Evolutionary conservation across 2,329 filamentous ascomycete genomes (phyloP), one percentile per base, ranked within the genome.

Genomic region (Aureobasidium sp.): DNA sequence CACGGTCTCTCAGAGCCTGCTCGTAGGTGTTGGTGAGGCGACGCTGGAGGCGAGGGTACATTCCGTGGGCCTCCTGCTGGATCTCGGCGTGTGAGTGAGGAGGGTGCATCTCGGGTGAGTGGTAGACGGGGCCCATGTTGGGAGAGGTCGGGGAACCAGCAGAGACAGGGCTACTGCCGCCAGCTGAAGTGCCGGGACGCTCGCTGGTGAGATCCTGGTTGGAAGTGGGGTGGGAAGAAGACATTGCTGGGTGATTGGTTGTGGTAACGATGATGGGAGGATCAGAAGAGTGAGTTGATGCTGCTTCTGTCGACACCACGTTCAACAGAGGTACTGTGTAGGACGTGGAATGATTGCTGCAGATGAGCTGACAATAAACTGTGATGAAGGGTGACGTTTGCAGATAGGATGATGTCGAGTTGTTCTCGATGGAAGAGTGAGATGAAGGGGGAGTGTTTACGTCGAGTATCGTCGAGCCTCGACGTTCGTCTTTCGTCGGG

Each of bases 11-110:
- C 12, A 69, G 62, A 1, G 70, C 68, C 62, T 69, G 62, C 52
- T 70, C 66, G 65, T 71, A 73, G 62, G 71, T 67, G 64, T 68
- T 66, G 11, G 68, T 70, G 22, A 66, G 59, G 45, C 61, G 53
- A 25, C 64, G 66, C 57, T 66, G 62, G 41, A 68, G 58, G 9
- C 53, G 56, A 41, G 59, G 59, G 27, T 64, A 9, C 12, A 51
- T 58, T 27, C 61, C 42, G 20, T 20, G 31, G 37, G 61, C 48
- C 45, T 59, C 58, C 29, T 56, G 45, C 52, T 49, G 57, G 48
- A 42, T 57, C 27, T 45, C 37, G 44, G 37, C 22, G 25, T 59
- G 63, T 4, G 45, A 56, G 36, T 48, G 59, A 49, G 52, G 31
- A 45, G 62, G 62, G 15, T 47, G 49, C 1, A 45, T 41, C 31